Percentiles rank a stretch among this genome's conserved stretches.
Conservation (phyloP, 75 land plant genomes). For the Azolla pinnata region DNA sequence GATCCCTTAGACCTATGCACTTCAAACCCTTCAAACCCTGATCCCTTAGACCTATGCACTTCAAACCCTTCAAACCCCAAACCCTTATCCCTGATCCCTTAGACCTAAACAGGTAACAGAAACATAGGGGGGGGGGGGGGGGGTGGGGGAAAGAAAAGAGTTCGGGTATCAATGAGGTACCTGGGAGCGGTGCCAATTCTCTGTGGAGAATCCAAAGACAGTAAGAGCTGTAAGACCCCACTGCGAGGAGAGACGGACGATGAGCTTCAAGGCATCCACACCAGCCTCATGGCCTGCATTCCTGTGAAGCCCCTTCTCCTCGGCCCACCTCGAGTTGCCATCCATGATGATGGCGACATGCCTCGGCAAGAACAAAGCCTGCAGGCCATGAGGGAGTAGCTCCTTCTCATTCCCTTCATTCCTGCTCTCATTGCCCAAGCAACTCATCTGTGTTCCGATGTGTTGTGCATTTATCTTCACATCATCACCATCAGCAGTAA, state of each 20-base stretch:
- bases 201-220: constrained; percentile 64
- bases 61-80: too few relatives aligned
- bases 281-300: constrained; percentile 56
- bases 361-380: constrained; percentile 32
- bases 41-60: too few relatives aligned
- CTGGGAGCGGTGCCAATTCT: constrained; percentile 59
- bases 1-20: too few relatives aligned
- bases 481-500: too few relatives aligned
- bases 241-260: constrained; percentile 27
- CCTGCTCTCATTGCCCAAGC: too few relatives aligned
- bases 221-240: constrained; percentile 62
- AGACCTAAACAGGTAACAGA: too few relatives aligned
- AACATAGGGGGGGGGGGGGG: background rate
- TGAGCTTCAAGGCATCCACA: constrained; percentile 22
- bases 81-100: too few relatives aligned
- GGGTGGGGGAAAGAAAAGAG: background rate
- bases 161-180: constrained; percentile 10
- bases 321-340: constrained; percentile 74
- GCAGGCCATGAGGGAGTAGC: constrained; percentile 39
- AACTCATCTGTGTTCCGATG: background rate
- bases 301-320: constrained; percentile 30
- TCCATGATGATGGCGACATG: constrained; percentile 90
- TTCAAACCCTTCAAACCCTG: too few relatives aligned
- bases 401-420: too few relatives aligned
- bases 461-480: background rate